Evolutionary conservation across 305 asterid genomes (phyloP), one percentile per base, ranked within the genome.

Genomic region (Rubia balearica): DNA sequence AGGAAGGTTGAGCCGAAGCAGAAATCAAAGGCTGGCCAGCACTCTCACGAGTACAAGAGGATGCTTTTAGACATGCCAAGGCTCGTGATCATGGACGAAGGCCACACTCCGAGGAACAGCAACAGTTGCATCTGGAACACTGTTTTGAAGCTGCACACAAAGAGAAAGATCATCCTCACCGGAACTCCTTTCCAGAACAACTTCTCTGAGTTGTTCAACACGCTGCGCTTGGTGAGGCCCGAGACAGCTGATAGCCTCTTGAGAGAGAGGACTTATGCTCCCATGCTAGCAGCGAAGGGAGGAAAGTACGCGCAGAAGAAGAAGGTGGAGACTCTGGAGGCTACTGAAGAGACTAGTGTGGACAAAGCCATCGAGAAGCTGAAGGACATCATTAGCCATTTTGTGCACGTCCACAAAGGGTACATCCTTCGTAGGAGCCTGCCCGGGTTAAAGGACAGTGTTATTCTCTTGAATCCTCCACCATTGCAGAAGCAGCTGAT

Each of bases 171-270:
- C 53, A 82, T 90, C 41, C 87, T 88, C 10, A 86, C 95, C 80
- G 90, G 95, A 83, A 88, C 90, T 71, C 96, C 90, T 11, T 90
- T 87, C 79, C 2, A 48, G 48, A 90, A 90, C 77, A 88, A 85
- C 27, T 85, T 90, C 49, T 62, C 49, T 0, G 96, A 90, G 74
- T 89, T 90, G 49, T 86, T 85, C 85, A 89, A 87, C 84, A 89
- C 90, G 0, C 30, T 90, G 61, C 85, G 77, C 21, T 40, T 89
- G 7, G 96, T 89, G 4, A 76, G 96, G 61, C 96, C 96, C 14
- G 79, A 78, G 19, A 56, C 81, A 64, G 90, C 91, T 8, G 80
- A 79, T 7, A 69, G 8, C 41, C 77, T 85, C 42, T 73, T 72
- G 0, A 69, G 72, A 12, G 87, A 84, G 61, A 81, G 19, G 61